These are phyloP conservation scores for Rhodamnia argentea DNA, from an alignment of 345 rosid genomes.

Conservation along the genomic window DNA sequence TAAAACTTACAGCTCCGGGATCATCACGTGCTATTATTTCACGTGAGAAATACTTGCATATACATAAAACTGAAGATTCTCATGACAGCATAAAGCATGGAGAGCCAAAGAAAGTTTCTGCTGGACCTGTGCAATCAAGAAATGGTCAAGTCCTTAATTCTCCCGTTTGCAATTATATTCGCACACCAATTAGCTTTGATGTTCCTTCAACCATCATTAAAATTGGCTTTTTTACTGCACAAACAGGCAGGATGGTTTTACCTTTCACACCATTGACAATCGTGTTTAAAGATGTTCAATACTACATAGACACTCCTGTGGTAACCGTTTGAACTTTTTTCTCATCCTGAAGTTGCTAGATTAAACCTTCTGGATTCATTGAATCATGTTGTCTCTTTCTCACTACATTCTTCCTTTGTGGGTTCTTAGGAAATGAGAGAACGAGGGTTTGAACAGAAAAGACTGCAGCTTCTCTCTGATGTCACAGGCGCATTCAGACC, in stretches of 20 bases:
- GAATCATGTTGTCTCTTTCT: background rate
- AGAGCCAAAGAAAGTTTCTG: background rate
- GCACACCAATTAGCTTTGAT: background rate
- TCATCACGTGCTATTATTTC: slow-evolving; percentile 62
- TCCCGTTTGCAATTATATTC: background rate
- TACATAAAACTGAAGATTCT: slow-evolving; percentile 29
- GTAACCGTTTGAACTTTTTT: slow-evolving; percentile 13
- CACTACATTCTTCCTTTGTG: background rate
- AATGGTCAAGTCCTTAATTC: slow-evolving; percentile 11
- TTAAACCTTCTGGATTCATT: background rate
- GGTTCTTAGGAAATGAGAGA: slow-evolving; percentile 44
- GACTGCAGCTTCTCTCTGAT: slow-evolving; percentile 49
- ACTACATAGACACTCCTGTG: slow-evolving; percentile 53
- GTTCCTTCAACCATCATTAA: background rate
- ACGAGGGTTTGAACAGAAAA: slow-evolving; percentile 31
- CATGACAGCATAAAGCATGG: background rate
- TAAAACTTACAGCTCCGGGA: slow-evolving; percentile 46
- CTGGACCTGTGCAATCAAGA: background rate
- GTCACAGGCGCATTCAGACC: slow-evolving; percentile 68
- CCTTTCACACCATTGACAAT: slow-evolving; percentile 54
- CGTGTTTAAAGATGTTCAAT: slow-evolving; percentile 51
- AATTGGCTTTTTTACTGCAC: background rate
- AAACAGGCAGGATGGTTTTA: slow-evolving; percentile 48
- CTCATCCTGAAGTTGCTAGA: background rate
- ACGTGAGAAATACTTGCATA: slow-evolving; percentile 35